Percentiles rank a stretch among this genome's conserved stretches.
phyloP scores from a whole-genome alignment of 192 early-diverging fungal species.

The Entophlyctis luteolus region DNA sequence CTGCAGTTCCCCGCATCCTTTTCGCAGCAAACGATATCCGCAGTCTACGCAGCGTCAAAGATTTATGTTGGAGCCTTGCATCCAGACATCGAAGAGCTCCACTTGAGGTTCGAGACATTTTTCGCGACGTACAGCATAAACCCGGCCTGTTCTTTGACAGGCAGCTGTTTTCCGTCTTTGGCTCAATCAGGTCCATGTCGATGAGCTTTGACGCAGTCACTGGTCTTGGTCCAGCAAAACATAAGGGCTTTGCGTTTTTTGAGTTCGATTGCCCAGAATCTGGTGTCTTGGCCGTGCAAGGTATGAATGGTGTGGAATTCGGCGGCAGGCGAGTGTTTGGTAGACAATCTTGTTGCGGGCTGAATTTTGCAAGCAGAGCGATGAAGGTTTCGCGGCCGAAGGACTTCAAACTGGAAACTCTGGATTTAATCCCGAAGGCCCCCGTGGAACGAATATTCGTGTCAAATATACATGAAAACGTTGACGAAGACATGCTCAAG shows the following conservation, averaged over 20 bases:
- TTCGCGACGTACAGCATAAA: neutral
- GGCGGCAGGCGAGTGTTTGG: conserved; percentile 61
- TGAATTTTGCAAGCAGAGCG: conserved; percentile 33
- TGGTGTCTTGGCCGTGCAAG: conserved; percentile 71
- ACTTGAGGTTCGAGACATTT: neutral
- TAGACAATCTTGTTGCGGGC: neutral
- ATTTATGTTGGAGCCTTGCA: conserved; percentile 12
- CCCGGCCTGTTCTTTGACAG: neutral
- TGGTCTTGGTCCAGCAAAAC: conserved; percentile 52
- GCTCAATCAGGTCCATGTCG: conserved; percentile 68
- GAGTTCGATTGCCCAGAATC: conserved; percentile 86
- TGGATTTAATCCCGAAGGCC: conserved; percentile 61
- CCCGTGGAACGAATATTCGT: conserved; percentile 71
- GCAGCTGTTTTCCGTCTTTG: conserved; percentile 72
- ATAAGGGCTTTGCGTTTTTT: conserved; percentile 89
- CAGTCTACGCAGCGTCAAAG: neutral
- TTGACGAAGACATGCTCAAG: conserved; percentile 68
- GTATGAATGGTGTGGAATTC: conserved; percentile 76
- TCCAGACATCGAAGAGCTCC: conserved; percentile 10
- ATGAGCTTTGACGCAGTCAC: conserved; percentile 73
- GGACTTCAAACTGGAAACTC: conserved; percentile 65
- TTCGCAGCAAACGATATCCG: neutral
- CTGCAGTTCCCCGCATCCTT: conserved; percentile 19
- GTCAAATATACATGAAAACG: conserved; percentile 74
- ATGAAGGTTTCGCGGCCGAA: conserved; percentile 83